Evolutionary conservation across 2,329 filamentous ascomycete genomes (phyloP).

Genomic region (Ophiostoma piceae): DNA sequence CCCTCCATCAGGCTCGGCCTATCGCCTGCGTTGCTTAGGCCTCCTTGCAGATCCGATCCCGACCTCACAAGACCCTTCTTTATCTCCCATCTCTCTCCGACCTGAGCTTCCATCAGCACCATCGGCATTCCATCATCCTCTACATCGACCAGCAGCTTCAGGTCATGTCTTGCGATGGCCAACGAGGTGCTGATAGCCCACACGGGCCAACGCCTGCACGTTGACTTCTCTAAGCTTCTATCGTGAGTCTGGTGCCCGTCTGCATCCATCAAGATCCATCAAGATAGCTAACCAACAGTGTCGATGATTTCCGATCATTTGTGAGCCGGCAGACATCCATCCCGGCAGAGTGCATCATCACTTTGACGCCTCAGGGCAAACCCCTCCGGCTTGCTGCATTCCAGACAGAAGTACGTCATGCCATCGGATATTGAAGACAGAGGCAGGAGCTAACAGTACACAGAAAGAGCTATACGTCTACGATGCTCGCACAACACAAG

Average conservation of each 20-base stretch:
- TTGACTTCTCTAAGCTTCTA: conserved; percentile 69
- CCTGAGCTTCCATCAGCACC: neutral
- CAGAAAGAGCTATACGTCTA: conserved; percentile 85
- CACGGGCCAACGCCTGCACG: conserved; percentile 77
- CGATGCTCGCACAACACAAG: conserved; percentile 69
- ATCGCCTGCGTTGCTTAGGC: neutral
- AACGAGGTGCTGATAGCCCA: conserved; percentile 88
- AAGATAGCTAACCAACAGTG: conserved; percentile 41
- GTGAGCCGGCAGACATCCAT: conserved; percentile 71
- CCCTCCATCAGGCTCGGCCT: neutral
- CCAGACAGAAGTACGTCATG: conserved; percentile 64
- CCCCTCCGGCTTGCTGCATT: conserved; percentile 77
- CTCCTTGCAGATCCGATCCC: neutral
- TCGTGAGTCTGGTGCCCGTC: conserved; percentile 51
- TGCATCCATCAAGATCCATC: neutral
- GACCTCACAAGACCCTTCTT: neutral
- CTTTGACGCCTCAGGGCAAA: conserved; percentile 79
- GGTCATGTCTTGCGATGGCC: conserved; percentile 65
- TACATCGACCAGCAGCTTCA: conserved; percentile 4
- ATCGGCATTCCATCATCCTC: neutral
- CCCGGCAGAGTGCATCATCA: conserved; percentile 71
- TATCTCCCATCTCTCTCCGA: neutral
- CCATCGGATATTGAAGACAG: neutral
- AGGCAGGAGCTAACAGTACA: neutral
- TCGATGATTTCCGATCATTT: conserved; percentile 81